Conservation (phyloP, 345 rosid genomes). For the Rhodamnia argentea region DNA sequence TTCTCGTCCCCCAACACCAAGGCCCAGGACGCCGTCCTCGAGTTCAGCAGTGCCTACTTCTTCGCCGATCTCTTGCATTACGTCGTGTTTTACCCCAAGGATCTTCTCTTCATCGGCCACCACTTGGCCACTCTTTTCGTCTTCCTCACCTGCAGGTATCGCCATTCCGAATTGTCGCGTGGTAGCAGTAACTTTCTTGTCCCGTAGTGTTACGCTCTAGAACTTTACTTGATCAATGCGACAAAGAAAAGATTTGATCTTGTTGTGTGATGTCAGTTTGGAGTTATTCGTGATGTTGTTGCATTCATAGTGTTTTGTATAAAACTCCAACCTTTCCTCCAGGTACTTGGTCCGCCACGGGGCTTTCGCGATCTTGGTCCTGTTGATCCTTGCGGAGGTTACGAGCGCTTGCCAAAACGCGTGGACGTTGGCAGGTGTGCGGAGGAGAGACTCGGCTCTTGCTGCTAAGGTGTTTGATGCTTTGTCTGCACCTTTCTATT, state of each 20-base stretch:
- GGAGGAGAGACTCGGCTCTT: constrained; percentile 31
- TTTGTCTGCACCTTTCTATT: constrained; percentile 68
- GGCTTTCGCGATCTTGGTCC: constrained; percentile 50
- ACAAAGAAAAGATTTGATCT: background rate
- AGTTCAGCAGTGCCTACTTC: constrained; percentile 77
- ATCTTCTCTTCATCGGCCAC: constrained; percentile 84
- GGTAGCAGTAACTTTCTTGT: background rate
- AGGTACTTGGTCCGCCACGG: constrained; percentile 65
- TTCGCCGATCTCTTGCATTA: constrained; percentile 70
- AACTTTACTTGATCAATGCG: background rate
- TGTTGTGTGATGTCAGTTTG: background rate
- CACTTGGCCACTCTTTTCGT: constrained; percentile 86
- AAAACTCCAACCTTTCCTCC: constrained; percentile 8
- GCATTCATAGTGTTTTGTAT: background rate
- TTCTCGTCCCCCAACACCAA: constrained; percentile 52
- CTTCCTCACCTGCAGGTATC: constrained; percentile 64
- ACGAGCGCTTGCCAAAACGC: constrained; percentile 89
- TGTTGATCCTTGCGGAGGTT: constrained; percentile 68
- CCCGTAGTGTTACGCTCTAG: background rate
- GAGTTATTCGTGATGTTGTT: background rate
- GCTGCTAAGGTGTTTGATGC: constrained; percentile 45
- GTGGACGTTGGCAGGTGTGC: constrained; percentile 67
- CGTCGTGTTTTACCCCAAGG: constrained; percentile 60
- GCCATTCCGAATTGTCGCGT: background rate
- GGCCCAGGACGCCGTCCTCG: constrained; percentile 51